Evolutionary conservation across 2,329 filamentous ascomycete genomes (phyloP).

Genomic region (Neonectria magnoliae): DNA sequence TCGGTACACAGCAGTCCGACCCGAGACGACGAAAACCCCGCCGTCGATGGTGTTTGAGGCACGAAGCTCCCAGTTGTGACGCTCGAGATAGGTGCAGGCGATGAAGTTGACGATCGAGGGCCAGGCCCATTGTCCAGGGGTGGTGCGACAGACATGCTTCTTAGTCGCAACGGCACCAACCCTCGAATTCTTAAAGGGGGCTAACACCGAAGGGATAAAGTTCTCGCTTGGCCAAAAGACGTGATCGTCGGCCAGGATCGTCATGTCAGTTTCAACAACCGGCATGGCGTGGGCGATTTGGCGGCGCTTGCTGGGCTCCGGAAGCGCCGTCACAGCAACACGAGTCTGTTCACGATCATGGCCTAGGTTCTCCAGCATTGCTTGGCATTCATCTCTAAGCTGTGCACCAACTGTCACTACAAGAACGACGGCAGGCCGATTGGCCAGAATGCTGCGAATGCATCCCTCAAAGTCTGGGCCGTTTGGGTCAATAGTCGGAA

Average conservation of each 20-base stretch:
- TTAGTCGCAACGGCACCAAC: constrained; percentile 67
- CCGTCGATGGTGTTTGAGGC: constrained; percentile 66
- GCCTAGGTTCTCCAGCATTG: constrained; percentile 19
- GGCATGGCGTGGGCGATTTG: constrained; percentile 57
- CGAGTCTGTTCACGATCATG: constrained; percentile 21
- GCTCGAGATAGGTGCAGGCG: constrained; percentile 67
- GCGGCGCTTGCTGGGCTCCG: constrained; percentile 57
- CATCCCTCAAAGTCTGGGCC: constrained; percentile 54
- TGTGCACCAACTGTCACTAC: constrained; percentile 56
- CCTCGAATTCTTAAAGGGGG: constrained; percentile 53
- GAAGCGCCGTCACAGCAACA: constrained; percentile 46
- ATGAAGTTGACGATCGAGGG: constrained; percentile 62
- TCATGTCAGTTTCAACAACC: constrained; percentile 52
- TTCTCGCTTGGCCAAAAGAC: constrained; percentile 57
- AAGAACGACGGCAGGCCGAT: constrained; percentile 51
- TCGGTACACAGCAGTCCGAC: constrained; percentile 63
- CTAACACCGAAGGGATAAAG: constrained; percentile 56
- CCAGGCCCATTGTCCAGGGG: constrained; percentile 40
- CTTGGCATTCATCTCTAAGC: constrained; percentile 34
- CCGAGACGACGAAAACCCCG: constrained; percentile 67
- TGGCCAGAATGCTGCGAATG: constrained; percentile 51
- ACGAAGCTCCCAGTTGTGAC: constrained; percentile 70
- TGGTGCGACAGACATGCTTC: constrained; percentile 60
- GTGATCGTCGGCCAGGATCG: constrained; percentile 62
- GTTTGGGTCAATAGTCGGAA: constrained; percentile 60